Conservation (phyloP, 257 asterid genomes). For the Nicotiana noctiflora region DNA sequence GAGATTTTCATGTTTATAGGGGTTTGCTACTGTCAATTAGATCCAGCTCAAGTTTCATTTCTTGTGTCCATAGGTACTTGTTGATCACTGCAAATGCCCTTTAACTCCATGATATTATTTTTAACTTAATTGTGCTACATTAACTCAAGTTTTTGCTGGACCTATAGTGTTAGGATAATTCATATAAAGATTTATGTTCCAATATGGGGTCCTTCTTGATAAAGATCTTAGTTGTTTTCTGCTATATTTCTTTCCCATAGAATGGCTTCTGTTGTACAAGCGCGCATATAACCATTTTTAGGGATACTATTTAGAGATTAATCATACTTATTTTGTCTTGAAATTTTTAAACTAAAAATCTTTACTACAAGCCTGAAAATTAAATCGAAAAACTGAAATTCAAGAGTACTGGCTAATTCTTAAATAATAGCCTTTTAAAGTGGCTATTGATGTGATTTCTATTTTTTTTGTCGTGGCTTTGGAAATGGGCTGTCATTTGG, state of each 20-base stretch:
- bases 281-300: too few species aligned
- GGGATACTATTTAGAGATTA: too few species aligned
- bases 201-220: neutral
- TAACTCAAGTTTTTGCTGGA: neutral
- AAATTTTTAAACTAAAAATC: too few species aligned
- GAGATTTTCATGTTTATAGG: neutral
- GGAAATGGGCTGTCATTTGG: neutral
- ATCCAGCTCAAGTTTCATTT: neutral
- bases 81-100: neutral
- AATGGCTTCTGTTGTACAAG: neutral
- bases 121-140: neutral
- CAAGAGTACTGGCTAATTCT: too few species aligned
- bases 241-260: neutral
- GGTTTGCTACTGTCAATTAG: neutral
- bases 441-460: too few species aligned
- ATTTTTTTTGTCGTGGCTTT: neutral
- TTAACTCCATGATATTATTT: neutral
- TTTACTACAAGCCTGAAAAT: too few species aligned
- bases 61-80: neutral
- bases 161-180: neutral
- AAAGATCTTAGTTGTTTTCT: neutral
- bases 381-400: too few species aligned
- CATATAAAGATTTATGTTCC: neutral
- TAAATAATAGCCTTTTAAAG: too few species aligned
- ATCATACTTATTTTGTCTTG: too few species aligned